phyloP scores from a whole-genome alignment of 352 stramenopile species.

The Globisporangium polare region DNA sequence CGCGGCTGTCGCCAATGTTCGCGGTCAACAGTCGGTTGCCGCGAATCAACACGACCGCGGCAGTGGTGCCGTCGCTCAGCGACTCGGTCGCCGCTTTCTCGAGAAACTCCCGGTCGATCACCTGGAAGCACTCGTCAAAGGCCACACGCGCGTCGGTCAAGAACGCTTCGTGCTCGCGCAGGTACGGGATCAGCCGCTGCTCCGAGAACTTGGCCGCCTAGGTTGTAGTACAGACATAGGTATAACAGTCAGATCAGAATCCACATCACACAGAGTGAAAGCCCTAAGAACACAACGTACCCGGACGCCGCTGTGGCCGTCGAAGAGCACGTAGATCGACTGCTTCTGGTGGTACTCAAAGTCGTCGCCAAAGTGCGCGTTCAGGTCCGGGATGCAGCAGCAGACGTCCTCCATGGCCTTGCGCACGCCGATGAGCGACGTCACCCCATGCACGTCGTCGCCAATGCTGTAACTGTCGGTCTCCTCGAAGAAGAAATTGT shows the following conservation, averaged over 20 bases:
- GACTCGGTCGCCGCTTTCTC: constrained; percentile 56
- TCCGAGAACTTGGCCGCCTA: constrained; percentile 78
- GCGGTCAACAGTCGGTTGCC: constrained; percentile 79
- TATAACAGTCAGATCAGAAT: neutral
- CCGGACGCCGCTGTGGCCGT: constrained; percentile 75
- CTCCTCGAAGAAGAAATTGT: constrained; percentile 59
- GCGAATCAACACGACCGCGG: constrained; percentile 75
- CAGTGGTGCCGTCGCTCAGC: constrained; percentile 71
- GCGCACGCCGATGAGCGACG: constrained; percentile 74
- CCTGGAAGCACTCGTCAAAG: constrained; percentile 72
- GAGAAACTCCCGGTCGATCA: constrained; percentile 79
- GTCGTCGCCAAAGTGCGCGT: constrained; percentile 34
- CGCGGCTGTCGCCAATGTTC: constrained; percentile 86
- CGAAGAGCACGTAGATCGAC: constrained; percentile 80
- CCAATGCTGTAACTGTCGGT: constrained; percentile 65
- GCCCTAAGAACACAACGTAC: constrained; percentile 27
- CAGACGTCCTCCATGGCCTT: constrained; percentile 80
- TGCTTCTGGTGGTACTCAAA: constrained; percentile 43
- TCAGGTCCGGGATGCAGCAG: constrained; percentile 75
- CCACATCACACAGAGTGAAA: neutral
- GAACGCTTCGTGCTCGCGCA: constrained; percentile 70
- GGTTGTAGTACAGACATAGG: neutral
- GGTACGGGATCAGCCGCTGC: constrained; percentile 60
- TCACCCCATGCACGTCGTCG: constrained; percentile 70
- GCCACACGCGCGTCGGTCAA: constrained; percentile 49